Conservation (phyloP, 768 basidiomycete species). For the Suillus lakei region DNA sequence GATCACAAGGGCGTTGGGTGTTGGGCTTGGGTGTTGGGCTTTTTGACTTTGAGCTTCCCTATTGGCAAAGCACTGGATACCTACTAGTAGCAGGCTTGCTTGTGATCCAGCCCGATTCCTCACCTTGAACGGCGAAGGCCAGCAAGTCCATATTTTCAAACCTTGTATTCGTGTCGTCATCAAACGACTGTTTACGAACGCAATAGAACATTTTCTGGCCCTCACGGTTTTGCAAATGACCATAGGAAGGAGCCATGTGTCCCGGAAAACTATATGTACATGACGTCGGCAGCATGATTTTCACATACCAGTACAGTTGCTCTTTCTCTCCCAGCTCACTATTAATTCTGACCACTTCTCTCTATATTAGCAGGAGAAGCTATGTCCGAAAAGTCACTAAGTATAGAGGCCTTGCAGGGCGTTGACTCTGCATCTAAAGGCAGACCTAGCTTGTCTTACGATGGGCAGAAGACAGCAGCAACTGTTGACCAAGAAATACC, state of each 20-base stretch:
- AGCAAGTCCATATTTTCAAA: too few relatives aligned
- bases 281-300: background rate
- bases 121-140: too few relatives aligned
- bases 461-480: background rate
- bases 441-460: background rate
- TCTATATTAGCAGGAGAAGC: background rate
- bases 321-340: background rate
- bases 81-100: too few relatives aligned
- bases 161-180: background rate
- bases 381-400: background rate
- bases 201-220: too few relatives aligned
- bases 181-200: background rate
- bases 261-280: background rate
- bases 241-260: background rate
- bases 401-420: background rate
- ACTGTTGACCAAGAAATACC: conserved; percentile 2
- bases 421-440: background rate
- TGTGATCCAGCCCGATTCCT: too few relatives aligned
- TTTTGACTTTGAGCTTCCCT: too few relatives aligned
- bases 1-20: too few relatives aligned
- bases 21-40: too few relatives aligned
- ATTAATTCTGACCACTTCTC: background rate
- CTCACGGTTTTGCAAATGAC: background rate
- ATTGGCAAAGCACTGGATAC: too few relatives aligned
- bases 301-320: background rate